These are phyloP conservation scores for Ambrosiella xylebori DNA, from an alignment of 2,329 filamentous ascomycete species.

Conservation along the genomic window DNA sequence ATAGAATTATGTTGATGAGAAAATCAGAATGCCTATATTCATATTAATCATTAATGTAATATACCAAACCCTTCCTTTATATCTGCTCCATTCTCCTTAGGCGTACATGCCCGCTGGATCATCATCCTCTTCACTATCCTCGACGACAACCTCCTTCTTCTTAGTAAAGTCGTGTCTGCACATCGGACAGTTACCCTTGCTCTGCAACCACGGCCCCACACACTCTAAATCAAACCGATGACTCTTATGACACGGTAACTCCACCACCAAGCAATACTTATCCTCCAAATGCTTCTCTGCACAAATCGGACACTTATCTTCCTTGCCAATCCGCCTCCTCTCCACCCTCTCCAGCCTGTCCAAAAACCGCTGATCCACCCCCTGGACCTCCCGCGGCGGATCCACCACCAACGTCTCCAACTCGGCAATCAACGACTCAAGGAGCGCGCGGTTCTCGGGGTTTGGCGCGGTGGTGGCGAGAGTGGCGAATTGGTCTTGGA, in stretches of 20 bases:
- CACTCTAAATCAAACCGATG: conserved; percentile 52
- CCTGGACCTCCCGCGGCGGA: conserved; percentile 33
- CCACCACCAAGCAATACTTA: conserved; percentile 43
- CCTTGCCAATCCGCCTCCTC: conserved; percentile 29
- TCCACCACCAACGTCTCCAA: conserved; percentile 34
- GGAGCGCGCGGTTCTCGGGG: conserved; percentile 30
- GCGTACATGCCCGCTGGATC: conserved; percentile 34
- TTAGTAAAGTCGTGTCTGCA: conserved; percentile 42
- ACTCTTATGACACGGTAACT: conserved; percentile 41
- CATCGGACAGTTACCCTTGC: conserved; percentile 47
- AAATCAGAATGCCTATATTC: background rate
- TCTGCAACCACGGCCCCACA: conserved; percentile 45
- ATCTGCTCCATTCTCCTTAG: conserved; percentile 12
- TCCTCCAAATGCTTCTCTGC: conserved; percentile 45
- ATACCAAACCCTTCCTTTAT: background rate
- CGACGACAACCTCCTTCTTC: conserved; percentile 30
- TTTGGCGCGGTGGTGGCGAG: conserved; percentile 32
- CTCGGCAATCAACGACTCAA: conserved; percentile 29
- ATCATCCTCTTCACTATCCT: conserved; percentile 34
- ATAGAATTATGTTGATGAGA: background rate
- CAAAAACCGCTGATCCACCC: conserved; percentile 41
- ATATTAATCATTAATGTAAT: background rate
- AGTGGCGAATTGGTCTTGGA: conserved; percentile 40
- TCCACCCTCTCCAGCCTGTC: conserved; percentile 41
- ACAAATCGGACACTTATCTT: conserved; percentile 45